These are phyloP conservation scores for Blastobotrys aristatus DNA, from an alignment of 1,139 yeast genomes.

Conservation along the genomic window DNA sequence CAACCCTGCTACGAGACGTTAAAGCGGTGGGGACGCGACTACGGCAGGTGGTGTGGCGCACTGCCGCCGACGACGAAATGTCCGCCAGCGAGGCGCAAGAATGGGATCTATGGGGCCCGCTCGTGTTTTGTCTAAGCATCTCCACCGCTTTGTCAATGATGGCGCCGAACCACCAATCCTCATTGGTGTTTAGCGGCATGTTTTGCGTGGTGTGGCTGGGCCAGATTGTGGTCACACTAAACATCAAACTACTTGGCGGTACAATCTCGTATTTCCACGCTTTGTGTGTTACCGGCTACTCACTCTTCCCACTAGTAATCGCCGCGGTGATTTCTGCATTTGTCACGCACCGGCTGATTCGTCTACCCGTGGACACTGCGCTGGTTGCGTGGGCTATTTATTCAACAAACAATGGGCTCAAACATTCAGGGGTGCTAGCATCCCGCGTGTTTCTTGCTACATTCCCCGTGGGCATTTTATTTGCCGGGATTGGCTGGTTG, in stretches of 20 bases:
- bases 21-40: slow-evolving; percentile 60
- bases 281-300: slow-evolving; percentile 74
- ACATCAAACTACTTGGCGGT: slow-evolving; percentile 73
- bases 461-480: slow-evolving; percentile 75
- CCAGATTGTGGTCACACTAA: slow-evolving; percentile 50
- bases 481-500: slow-evolving; percentile 70
- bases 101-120: slow-evolving; percentile 92
- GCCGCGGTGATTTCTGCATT: slow-evolving; percentile 61
- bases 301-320: slow-evolving; percentile 68
- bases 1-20: slow-evolving; percentile 65
- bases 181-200: slow-evolving; percentile 57
- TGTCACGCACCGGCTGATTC: slow-evolving; percentile 48
- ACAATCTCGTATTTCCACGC: slow-evolving; percentile 72
- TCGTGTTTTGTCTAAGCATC: slow-evolving; percentile 62
- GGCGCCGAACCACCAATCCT: slow-evolving; percentile 39
- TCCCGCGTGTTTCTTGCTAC: slow-evolving; percentile 69
- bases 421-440: slow-evolving; percentile 63
- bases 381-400: slow-evolving; percentile 70
- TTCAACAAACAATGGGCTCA: slow-evolving; percentile 60
- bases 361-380: slow-evolving; percentile 49
- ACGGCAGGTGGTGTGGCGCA: slow-evolving; percentile 60
- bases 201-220: slow-evolving; percentile 58
- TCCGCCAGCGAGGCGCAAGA: slow-evolving; percentile 36
- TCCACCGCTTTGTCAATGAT: slow-evolving; percentile 47
- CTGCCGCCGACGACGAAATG: slow-evolving; percentile 19